phyloP scores from a whole-genome alignment of 1,139 yeast genomes.

The Taiozyma onychis region DNA sequence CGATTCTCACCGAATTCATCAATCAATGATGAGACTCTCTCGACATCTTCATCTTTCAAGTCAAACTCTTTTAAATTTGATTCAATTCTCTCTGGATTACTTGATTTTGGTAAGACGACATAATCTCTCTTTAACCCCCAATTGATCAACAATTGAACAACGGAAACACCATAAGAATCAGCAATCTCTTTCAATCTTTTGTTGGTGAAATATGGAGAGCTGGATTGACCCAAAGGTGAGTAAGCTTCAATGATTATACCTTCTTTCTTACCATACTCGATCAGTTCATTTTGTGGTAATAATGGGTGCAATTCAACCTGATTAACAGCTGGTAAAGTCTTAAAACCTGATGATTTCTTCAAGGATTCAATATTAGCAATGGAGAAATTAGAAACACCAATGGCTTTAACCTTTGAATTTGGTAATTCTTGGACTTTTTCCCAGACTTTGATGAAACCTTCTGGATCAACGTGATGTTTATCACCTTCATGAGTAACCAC shows the following conservation, averaged over 20 bases:
- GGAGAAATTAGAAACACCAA: background rate
- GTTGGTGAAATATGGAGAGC: background rate
- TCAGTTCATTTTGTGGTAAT: background rate
- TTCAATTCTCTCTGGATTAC: constrained; percentile 4
- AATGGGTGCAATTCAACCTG: constrained; percentile 1
- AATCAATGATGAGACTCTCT: background rate
- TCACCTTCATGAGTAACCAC: background rate
- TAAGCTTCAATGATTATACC: background rate
- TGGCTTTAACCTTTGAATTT: constrained; percentile 6
- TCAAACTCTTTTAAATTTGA: constrained; percentile 4
- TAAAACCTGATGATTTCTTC: background rate
- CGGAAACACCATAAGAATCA: background rate
- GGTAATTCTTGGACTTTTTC: constrained; percentile 56
- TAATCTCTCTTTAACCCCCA: constrained; percentile 8
- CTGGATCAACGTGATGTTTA: background rate
- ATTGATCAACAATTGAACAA: constrained; percentile 5
- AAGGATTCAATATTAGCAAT: background rate
- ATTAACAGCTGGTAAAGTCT: background rate
- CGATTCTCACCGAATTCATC: background rate
- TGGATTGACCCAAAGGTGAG: background rate
- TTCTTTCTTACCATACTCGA: background rate
- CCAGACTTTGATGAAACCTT: constrained; percentile 55
- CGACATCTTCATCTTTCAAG: constrained; percentile 3
- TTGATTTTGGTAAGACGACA: constrained; percentile 9
- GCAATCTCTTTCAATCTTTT: background rate